phyloP scores from a whole-genome alignment of 306 rosid genomes.

The Pterocarpus santalinus region DNA sequence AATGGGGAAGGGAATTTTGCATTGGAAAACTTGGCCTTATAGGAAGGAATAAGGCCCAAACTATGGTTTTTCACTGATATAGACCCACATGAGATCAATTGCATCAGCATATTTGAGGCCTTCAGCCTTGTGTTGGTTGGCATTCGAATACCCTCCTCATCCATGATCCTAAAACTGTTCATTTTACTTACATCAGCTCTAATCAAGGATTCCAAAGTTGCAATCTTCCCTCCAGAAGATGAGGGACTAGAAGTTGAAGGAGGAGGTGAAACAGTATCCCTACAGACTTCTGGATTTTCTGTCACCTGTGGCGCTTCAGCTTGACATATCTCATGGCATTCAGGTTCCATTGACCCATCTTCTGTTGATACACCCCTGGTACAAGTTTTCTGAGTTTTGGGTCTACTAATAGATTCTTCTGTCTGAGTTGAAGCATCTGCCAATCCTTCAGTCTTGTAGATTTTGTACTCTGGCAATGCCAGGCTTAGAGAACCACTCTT shows the following conservation, averaged over 20 bases:
- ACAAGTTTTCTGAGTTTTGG: conserved; percentile 69
- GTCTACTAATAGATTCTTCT: conserved; percentile 63
- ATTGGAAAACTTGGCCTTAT: conserved; percentile 72
- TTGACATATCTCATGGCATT: conserved; percentile 54
- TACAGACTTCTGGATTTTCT: conserved; percentile 61
- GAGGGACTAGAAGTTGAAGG: conserved; percentile 67
- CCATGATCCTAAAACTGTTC: conserved; percentile 78
- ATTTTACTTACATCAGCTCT: conserved; percentile 89
- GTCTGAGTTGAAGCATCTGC: conserved; percentile 96
- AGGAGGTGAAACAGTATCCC: conserved; percentile 66
- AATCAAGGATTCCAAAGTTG: conserved; percentile 87
- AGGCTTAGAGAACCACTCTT: conserved; percentile 71
- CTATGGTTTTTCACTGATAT: conserved; percentile 85
- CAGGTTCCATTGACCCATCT: conserved; percentile 67
- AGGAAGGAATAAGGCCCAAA: conserved; percentile 81
- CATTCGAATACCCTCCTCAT: conserved; percentile 72
- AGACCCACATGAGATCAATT: conserved; percentile 92
- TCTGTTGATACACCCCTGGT: conserved; percentile 93
- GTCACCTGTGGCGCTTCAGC: conserved; percentile 50
- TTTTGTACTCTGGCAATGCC: conserved; percentile 76
- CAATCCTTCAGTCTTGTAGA: conserved; percentile 74
- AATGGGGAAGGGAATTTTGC: conserved; percentile 79
- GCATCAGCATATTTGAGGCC: conserved; percentile 81
- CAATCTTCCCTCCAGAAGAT: conserved; percentile 82
- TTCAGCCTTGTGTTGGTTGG: conserved; percentile 71